Conservation (phyloP, 2,329 filamentous ascomycete genomes). For the Chalara sp. region DNA sequence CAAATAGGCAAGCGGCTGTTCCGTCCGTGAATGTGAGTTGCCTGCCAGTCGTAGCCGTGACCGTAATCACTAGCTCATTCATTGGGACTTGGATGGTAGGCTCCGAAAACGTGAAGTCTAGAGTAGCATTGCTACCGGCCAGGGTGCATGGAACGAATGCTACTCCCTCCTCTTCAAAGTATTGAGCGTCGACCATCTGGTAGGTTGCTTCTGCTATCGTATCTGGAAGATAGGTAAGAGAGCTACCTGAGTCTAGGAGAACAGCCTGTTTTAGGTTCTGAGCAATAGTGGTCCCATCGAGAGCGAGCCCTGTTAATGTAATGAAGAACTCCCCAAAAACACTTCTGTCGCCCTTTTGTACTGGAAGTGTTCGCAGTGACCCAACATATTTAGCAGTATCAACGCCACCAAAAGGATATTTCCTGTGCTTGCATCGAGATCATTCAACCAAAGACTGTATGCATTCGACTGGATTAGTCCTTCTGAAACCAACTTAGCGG, state of each 20-base stretch:
- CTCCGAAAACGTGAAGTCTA: slow-evolving; percentile 49
- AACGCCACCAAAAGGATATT: slow-evolving; percentile 67
- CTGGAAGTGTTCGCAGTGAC: slow-evolving; percentile 57
- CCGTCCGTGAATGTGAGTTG: slow-evolving; percentile 47
- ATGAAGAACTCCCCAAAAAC: slow-evolving; percentile 59
- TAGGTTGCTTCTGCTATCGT: slow-evolving; percentile 47
- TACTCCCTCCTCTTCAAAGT: slow-evolving; percentile 42
- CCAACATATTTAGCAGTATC: slow-evolving; percentile 60
- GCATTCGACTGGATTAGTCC: slow-evolving; percentile 59
- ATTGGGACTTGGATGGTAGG: slow-evolving; percentile 49
- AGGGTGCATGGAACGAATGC: slow-evolving; percentile 58
- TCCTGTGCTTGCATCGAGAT: slow-evolving; percentile 57
- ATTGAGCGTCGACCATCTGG: slow-evolving; percentile 50
- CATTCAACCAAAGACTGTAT: slow-evolving; percentile 72
- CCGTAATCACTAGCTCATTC: slow-evolving; percentile 52
- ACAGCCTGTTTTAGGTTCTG: slow-evolving; percentile 50
- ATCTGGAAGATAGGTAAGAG: slow-evolving; percentile 60
- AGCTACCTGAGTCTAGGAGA: slow-evolving; percentile 65
- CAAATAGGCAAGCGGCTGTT: slow-evolving; percentile 56
- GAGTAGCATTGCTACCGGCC: slow-evolving; percentile 31
- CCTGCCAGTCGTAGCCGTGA: slow-evolving; percentile 36
- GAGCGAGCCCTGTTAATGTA: slow-evolving; percentile 53
- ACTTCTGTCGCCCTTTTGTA: slow-evolving; percentile 44
- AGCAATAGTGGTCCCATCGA: slow-evolving; percentile 38
- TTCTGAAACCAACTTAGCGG: slow-evolving; percentile 53